Evolutionary conservation across 2,329 filamentous ascomycete genomes (phyloP).

Genomic region (Teratosphaeria viscida): DNA sequence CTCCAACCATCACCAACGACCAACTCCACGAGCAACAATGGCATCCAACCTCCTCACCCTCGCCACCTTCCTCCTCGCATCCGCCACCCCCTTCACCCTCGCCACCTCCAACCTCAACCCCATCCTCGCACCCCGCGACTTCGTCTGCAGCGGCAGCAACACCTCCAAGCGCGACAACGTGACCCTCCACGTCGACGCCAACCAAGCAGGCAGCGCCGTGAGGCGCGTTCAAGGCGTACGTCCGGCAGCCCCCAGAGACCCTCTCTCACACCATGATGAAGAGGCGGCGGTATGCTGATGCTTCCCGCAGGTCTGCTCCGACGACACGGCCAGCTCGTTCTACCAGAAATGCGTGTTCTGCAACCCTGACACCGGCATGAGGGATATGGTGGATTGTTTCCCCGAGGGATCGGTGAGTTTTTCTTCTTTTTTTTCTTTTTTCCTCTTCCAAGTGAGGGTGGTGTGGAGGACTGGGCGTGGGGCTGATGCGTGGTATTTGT

Average conservation of each 20-base stretch:
- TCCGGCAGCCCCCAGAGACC: neutral
- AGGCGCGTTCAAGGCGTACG: neutral
- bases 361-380: neutral
- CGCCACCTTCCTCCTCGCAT: neutral
- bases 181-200: neutral
- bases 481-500: neutral
- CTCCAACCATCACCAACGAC: neutral
- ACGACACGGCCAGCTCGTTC: neutral
- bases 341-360: neutral
- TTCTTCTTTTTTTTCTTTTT: neutral
- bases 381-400: neutral
- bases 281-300: neutral
- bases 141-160: neutral
- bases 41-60: neutral
- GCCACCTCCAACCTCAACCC: neutral
- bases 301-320: neutral
- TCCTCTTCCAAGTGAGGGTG: neutral
- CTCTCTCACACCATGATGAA: neutral
- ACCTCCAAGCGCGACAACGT: neutral
- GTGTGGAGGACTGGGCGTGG: neutral
- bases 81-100: neutral
- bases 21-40: neutral
- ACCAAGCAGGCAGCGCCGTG: neutral
- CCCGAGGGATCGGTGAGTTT: neutral
- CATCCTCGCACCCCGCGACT: neutral